phyloP scores from a whole-genome alignment of 768 basidiomycete species.

The Mycena pura region DNA sequence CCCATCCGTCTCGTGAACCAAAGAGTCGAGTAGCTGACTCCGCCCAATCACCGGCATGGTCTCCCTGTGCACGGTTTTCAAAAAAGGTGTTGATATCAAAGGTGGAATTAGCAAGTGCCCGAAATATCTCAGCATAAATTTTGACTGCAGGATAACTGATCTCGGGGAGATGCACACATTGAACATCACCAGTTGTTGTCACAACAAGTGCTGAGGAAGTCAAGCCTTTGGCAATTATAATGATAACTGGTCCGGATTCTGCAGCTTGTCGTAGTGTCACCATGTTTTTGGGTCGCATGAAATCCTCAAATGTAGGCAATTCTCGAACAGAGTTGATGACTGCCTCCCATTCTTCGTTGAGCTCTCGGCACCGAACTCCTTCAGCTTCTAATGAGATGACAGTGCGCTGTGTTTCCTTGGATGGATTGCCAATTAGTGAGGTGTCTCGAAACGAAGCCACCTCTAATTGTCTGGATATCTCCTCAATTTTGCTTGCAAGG shows the following conservation, averaged over 20 bases:
- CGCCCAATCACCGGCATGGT: no score
- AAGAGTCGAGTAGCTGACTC: no score
- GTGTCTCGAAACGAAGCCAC: slow-evolving; percentile 15
- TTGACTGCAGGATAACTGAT: no score
- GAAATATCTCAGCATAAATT: no score
- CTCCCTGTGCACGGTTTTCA: no score
- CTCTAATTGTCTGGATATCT: neutral
- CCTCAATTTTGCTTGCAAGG: slow-evolving; percentile 4
- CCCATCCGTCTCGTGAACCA: no score
- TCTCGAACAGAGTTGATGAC: slow-evolving; percentile 18
- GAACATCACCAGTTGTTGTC: neutral
- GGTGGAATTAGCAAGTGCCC: no score
- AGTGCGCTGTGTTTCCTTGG: no score
- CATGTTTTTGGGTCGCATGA: slow-evolving; percentile 25
- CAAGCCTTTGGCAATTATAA: slow-evolving; percentile 16
- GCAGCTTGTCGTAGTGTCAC: neutral
- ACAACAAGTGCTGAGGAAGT: slow-evolving; percentile 20
- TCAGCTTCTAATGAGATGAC: slow-evolving; percentile 27
- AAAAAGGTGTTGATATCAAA: no score
- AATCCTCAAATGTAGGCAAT: slow-evolving; percentile 29
- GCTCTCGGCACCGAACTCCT: slow-evolving; percentile 18
- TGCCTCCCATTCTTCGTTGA: slow-evolving; percentile 29
- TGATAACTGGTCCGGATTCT: slow-evolving; percentile 16
- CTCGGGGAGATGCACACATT: neutral
- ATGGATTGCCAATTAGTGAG: slow-evolving; percentile 7